These are phyloP conservation scores for Trichoderma citrinoviride DNA, from an alignment of 2,329 filamentous ascomycete species.

Conservation along the genomic window DNA sequence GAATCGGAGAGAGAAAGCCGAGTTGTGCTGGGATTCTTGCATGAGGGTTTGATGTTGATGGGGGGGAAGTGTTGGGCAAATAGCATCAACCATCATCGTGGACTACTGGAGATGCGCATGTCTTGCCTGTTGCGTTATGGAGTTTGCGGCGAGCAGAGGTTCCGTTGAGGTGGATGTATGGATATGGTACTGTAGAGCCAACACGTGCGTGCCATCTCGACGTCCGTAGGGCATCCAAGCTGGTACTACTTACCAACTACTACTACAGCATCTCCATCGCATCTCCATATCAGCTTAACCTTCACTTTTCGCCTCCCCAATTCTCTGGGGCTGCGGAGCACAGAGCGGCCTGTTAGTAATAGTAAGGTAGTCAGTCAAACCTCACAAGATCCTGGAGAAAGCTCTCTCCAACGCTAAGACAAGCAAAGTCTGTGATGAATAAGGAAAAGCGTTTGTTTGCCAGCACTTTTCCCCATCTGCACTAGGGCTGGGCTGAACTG, in stretches of 20 bases:
- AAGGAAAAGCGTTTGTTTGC: background rate
- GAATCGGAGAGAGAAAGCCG: background rate
- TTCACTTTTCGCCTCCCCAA: background rate
- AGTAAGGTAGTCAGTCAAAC: background rate
- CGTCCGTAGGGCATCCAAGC: conserved; percentile 1
- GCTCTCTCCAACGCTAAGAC: conserved; percentile 6
- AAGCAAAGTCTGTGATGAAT: background rate
- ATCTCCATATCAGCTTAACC: background rate
- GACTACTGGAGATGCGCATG: too few species aligned
- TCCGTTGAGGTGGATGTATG: background rate
- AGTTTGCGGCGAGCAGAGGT: background rate
- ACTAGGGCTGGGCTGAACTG: conserved; percentile 15
- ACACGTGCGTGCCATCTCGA: background rate
- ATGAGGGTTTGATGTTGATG: too few species aligned
- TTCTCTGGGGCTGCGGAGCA: background rate
- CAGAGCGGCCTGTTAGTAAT: background rate
- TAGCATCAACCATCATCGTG: too few species aligned
- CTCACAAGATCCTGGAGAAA: background rate
- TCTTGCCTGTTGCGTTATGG: too few species aligned
- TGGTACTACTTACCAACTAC: background rate
- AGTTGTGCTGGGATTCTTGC: background rate
- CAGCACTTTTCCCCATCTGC: background rate
- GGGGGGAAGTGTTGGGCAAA: too few species aligned
- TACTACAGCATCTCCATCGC: background rate
- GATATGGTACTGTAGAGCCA: background rate